Base-by-base conservation (phyloP, 2,329 filamentous ascomycete species). In the Arthrobotrys entomopaga region DNA sequence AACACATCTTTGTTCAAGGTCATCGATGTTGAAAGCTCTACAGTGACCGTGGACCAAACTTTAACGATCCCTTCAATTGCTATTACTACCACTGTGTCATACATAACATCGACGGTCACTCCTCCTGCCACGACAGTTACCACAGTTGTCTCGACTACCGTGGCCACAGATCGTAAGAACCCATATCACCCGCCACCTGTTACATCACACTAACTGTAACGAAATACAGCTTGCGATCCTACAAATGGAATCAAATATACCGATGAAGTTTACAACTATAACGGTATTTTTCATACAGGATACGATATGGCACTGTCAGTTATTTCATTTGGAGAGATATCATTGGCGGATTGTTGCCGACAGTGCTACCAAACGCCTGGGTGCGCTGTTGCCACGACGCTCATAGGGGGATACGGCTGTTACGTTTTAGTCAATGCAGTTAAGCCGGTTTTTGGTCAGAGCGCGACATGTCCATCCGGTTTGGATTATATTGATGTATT, bases 401-500 rank as follows among this genome's bases (percentile, higher is more conserved):
- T 58, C 19, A 58, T 58, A 58, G 54, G 54, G 26, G 54, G 54
- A 58, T 58, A 43, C 24, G 54, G 54, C 19, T 58, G 54, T 38
- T 58, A 58, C n/a, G 54, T 58, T 46, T 46, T 58, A n/a, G 54
- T 58, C 38, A 58, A 58, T 58, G 38, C 38, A 15, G 10, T 58
- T 5, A 11, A 3, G 7, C 54, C 54, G 13, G 38, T 46, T 13
- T 2, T 58, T 58, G 54, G 54, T 19, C 0, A 16, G 13, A 58
- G 54, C n/a, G 34, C 54, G n/a, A 58, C 54, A n/a, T 58, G 54
- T 38, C 54, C 54, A 46, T 58, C 54, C 54, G 54, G 54, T 5
- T 46, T 58, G 38, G 54, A 58, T 11, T 58, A 58, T n/a, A 58
- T 58, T 46, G 54, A 58, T 38, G 34, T 58, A 34, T 58, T 58